Base-by-base conservation (phyloP, 306 rosid genomes). In the Crotalaria pallida region DNA sequence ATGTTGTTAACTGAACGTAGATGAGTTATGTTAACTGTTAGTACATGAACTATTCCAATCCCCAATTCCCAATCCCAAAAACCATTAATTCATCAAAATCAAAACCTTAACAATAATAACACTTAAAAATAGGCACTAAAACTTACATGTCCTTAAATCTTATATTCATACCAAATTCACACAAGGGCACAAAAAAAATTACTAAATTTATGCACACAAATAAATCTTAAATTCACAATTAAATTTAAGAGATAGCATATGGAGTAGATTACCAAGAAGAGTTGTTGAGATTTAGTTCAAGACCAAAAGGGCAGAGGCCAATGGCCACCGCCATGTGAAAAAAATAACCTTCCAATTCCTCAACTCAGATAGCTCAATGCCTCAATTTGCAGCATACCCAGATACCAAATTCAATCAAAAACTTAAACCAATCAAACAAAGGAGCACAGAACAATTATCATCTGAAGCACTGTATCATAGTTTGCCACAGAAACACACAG, bases 281-380 rank as follows among this genome's bases (percentile, higher is more conserved):
- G 15, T 31, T 31, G 47, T 15, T 67, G 63, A 75, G 79, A 67
- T 55, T 67, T 19, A 57, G 41, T 67, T 51, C 29, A 23, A 18
- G 64, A 43, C 19, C 73, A 34, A 72, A 36, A 36, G 68, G 44
- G 50, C 60, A 71, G 58, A 55, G 69, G 23, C 66, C 78, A 65
- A 56, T 52, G 81, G 61, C 77, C 79, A 59, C 71, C 77, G 33
- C 70, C 75, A 74, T 18, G 51, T 29, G 0, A 29, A 18, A 4
- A 52, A 24, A 13, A 2, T n/a, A 40, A 15, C 7, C 2, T 59
- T 23, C 23, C 57, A 49, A 10, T 17, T 48, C 23, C 41, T 60
- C 64, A 67, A 58, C 26, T 72, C 62, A 59, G 43, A 33, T 8
- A 15, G 71, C 45, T 52, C 59, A 75, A 76, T 79, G 87, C 67